Evolutionary conservation across 1,139 yeast genomes (phyloP), one percentile per base, ranked within the genome.

Genomic region (Kodamaea fungicola): DNA sequence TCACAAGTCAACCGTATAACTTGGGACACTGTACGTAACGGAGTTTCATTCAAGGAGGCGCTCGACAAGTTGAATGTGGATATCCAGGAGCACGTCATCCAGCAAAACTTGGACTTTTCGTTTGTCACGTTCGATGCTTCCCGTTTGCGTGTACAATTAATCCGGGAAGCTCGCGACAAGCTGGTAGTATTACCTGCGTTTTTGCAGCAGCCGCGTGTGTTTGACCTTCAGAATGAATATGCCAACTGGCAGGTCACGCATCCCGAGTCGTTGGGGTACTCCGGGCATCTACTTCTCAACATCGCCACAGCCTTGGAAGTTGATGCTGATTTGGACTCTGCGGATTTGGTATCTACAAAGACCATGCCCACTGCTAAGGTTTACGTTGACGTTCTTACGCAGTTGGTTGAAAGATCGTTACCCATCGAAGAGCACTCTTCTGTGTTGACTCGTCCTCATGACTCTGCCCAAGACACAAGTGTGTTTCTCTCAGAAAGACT

Each of bases 141-240:
- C 77, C 83, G 81, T 47, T 62, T 90, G 34, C 71, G 90, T 44
- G 90, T 88, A 25, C 87, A 84, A 50, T 60, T 90, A 22, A 82
- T 86, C 5, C 71, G 95, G 34, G 95, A 87, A 55, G 88, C 95
- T 7, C 70, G 87, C 30, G 95, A 87, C 55, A 80, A 84, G 55
- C 74, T 78, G 9, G 78, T 85, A 39, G 75, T 68, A 2, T 68
- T 90, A 42, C 96, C 97, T 0, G 67, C 76, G 3, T 87, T 83
- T 54, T 64, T 90, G 43, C 87, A 82, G 54, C 82, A 81, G 47
- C 88, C 96, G 2, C 70, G 80, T 32, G 73, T 84, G 22, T 88
- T 86, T 61, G 96, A 88, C 57, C 63, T 90, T 42, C 75, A 77
- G 50, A 76, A 72, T 41, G 97, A 89, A 58, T 87, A 75, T 55